Conservation (phyloP, 768 basidiomycete species). For the Austroboletus eburneus region DNA sequence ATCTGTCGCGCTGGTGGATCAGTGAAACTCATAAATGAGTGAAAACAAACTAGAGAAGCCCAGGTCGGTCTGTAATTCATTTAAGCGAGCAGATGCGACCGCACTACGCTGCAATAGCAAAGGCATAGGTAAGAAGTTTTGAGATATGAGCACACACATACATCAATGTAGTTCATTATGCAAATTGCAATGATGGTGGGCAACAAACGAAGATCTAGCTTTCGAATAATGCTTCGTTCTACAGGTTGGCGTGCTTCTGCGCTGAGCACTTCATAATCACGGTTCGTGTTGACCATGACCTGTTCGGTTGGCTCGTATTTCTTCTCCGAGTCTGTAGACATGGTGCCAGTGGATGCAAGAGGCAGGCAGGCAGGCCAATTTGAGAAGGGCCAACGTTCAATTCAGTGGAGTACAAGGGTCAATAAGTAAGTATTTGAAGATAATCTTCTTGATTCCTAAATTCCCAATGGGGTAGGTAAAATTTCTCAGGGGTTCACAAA, state of each 20-base stretch:
- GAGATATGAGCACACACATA: too few relatives aligned
- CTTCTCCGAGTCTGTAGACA: slow-evolving; percentile 16
- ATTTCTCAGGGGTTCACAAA: too few relatives aligned
- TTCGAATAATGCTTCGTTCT: slow-evolving; percentile 41
- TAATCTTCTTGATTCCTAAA: too few relatives aligned
- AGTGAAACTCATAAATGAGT: background rate
- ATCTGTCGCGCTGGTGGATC: slow-evolving; percentile 29
- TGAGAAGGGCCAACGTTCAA: too few relatives aligned
- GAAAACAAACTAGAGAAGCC: slow-evolving; percentile 37
- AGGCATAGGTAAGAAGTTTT: too few relatives aligned
- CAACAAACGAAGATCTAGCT: slow-evolving; percentile 52
- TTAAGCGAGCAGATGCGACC: slow-evolving; percentile 46
- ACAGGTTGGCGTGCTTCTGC: slow-evolving; percentile 7
- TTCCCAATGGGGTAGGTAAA: too few relatives aligned
- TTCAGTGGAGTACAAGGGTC: too few relatives aligned
- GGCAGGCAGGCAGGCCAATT: too few relatives aligned
- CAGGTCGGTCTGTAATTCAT: slow-evolving; percentile 49
- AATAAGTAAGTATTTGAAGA: too few relatives aligned
- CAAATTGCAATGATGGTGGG: slow-evolving; percentile 56
- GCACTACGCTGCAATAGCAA: slow-evolving; percentile 40
- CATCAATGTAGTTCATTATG: slow-evolving; percentile 69
- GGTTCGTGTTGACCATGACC: background rate
- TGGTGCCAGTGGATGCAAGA: background rate
- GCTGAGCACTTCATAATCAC: background rate
- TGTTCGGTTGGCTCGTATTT: slow-evolving; percentile 9